A percentile compares a stretch with the other conserved stretches of the same genome.
These are phyloP conservation scores for Pythium guiyangense DNA, from an alignment of 352 stramenopile genomes.

Conservation along the genomic window DNA sequence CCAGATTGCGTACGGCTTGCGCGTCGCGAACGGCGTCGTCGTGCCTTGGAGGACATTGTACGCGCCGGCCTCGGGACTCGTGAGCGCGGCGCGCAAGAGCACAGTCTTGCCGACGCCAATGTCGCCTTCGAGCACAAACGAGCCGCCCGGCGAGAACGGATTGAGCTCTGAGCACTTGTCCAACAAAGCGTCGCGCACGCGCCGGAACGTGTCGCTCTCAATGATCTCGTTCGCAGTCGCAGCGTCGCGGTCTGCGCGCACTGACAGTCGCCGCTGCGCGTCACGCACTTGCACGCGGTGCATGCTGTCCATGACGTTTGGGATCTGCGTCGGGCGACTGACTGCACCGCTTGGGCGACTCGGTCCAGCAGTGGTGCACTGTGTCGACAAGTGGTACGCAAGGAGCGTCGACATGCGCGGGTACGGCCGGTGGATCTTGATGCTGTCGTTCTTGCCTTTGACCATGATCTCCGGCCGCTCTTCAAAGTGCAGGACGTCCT, in stretches of 20 bases:
- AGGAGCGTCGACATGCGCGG: conserved; percentile 82
- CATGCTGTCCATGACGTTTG: conserved; percentile 85
- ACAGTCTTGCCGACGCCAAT: conserved; percentile 84
- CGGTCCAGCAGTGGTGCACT: conserved; percentile 2
- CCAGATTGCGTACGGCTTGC: conserved; percentile 82
- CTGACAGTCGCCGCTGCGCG: conserved; percentile 56
- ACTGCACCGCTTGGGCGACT: conserved; percentile 5
- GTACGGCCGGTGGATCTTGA: conserved; percentile 86
- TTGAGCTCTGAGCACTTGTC: conserved; percentile 69
- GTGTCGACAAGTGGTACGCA: conserved; percentile 60
- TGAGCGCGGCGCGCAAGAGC: conserved; percentile 59
- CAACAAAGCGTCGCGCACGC: conserved; percentile 44
- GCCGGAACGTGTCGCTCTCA: conserved; percentile 54
- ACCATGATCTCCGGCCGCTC: conserved; percentile 84
- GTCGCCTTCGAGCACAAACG: conserved; percentile 77
- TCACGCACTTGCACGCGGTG: conserved; percentile 83
- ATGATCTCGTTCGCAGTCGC: conserved; percentile 43
- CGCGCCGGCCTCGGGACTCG: conserved; percentile 32
- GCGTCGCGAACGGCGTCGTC: conserved; percentile 63
- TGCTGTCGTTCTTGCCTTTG: conserved; percentile 91
- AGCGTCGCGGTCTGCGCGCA: conserved; percentile 44
- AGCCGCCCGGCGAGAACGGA: conserved; percentile 51
- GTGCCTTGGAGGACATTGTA: conserved; percentile 68
- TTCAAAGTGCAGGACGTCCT: conserved; percentile 89
- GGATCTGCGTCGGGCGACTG: conserved; percentile 38